phyloP scores from a whole-genome alignment of 768 basidiomycete species.

The Boletus sp. region DNA sequence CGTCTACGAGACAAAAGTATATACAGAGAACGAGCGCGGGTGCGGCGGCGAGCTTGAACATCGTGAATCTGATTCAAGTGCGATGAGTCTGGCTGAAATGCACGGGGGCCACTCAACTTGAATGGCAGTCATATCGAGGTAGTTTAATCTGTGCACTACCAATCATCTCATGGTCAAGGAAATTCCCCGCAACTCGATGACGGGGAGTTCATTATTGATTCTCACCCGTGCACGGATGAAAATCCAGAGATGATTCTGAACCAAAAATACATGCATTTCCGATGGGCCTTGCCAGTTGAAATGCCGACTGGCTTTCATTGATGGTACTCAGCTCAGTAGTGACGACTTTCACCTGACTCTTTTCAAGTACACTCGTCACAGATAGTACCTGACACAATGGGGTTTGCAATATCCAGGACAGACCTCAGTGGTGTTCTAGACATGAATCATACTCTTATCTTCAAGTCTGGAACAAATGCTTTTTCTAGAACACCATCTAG shows the following conservation, averaged over 20 bases:
- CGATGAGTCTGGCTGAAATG: not conserved
- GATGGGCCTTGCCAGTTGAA: not conserved
- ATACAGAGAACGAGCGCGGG: not conserved
- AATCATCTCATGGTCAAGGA: not conserved
- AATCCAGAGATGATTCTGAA: not conserved
- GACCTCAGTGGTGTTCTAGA: no score
- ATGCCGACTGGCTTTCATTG: not conserved
- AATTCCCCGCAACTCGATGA: not conserved
- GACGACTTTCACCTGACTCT: not conserved
- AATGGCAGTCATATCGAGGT: no score
- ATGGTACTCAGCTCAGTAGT: not conserved
- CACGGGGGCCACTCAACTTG: not conserved
- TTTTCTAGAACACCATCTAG: no score
- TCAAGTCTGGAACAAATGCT: no score
- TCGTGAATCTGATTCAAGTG: not conserved
- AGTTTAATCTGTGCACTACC: not conserved
- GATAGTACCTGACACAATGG: not conserved
- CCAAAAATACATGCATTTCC: not conserved
- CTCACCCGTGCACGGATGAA: not conserved
- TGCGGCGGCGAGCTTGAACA: not conserved
- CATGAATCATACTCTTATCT: no score
- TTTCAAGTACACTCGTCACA: not conserved
- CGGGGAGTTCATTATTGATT: not conserved
- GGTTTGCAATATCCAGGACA: no score
- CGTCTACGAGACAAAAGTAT: slow-evolving; percentile 1